Evolutionary conservation across 257 asterid species (phyloP).

Genomic region (Solanum arcanum): DNA sequence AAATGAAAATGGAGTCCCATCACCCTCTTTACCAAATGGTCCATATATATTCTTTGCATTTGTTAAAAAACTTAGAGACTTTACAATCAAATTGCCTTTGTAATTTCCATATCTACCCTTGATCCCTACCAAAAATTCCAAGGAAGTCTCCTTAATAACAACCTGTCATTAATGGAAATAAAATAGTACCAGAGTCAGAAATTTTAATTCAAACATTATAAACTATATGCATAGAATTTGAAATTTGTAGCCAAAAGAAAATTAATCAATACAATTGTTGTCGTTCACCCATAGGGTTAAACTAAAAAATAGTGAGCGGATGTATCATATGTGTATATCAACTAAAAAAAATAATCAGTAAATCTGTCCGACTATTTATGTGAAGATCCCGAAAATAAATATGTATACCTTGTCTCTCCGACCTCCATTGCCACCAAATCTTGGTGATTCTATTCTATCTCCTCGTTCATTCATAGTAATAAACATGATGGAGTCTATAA

Average conservation of each 20-base stretch:
- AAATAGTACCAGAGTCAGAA: neutral
- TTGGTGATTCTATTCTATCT: neutral
- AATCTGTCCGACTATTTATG: neutral
- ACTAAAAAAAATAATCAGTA: neutral
- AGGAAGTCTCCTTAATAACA: neutral
- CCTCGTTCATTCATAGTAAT: neutral
- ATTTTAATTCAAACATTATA: neutral
- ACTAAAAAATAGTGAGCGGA: neutral
- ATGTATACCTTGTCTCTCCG: neutral
- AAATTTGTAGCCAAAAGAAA: neutral
- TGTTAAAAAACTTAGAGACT: neutral
- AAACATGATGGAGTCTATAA: neutral
- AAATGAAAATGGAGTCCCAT: neutral
- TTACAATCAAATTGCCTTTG: neutral
- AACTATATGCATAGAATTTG: neutral
- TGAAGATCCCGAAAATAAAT: neutral
- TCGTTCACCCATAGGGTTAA: neutral
- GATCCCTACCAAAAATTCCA: neutral
- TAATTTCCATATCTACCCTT: neutral
- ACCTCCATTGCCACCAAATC: constrained; percentile 1
- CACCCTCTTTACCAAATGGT: neutral
- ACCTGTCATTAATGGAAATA: neutral
- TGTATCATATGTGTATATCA: neutral
- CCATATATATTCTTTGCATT: neutral
- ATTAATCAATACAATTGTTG: neutral